Evolutionary conservation across 2,329 filamentous ascomycete genomes (phyloP).

Genomic region (Fusarium palustre): DNA sequence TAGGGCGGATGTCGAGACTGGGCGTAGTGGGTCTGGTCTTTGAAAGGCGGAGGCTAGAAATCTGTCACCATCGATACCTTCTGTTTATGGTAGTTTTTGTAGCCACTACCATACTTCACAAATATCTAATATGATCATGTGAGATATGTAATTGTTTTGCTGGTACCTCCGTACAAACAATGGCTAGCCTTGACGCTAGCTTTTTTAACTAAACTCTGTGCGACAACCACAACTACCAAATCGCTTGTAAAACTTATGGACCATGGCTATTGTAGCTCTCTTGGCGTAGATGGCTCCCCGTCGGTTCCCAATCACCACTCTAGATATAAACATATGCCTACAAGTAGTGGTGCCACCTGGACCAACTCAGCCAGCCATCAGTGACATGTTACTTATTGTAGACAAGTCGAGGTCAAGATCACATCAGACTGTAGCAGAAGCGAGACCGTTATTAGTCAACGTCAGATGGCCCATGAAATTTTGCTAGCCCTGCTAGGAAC

Average conservation of each 20-base stretch:
- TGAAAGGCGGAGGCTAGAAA: conserved; percentile 34
- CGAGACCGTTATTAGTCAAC: background rate
- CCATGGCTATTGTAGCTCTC: background rate
- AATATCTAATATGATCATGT: too few relatives aligned
- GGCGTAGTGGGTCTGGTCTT: conserved; percentile 32
- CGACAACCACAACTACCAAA: background rate
- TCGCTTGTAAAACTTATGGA: background rate
- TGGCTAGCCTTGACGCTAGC: background rate
- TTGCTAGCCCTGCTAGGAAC: too few relatives aligned
- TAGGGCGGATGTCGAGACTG: conserved; percentile 35
- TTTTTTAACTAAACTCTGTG: background rate
- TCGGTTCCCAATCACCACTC: rapidly evolving
- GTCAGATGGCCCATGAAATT: background rate
- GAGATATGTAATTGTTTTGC: background rate
- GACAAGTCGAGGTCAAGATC: background rate
- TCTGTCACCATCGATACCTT: background rate
- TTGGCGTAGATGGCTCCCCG: background rate
- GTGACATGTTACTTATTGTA: background rate
- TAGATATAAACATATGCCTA: background rate
- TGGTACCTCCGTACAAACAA: too few relatives aligned
- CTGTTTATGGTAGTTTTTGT: background rate
- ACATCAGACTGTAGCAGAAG: background rate
- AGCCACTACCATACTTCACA: background rate
- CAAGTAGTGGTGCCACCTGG: background rate
- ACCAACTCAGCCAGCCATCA: background rate